Base-by-base conservation (phyloP, 139 green algal species). In the Coelastrella sp. region DNA sequence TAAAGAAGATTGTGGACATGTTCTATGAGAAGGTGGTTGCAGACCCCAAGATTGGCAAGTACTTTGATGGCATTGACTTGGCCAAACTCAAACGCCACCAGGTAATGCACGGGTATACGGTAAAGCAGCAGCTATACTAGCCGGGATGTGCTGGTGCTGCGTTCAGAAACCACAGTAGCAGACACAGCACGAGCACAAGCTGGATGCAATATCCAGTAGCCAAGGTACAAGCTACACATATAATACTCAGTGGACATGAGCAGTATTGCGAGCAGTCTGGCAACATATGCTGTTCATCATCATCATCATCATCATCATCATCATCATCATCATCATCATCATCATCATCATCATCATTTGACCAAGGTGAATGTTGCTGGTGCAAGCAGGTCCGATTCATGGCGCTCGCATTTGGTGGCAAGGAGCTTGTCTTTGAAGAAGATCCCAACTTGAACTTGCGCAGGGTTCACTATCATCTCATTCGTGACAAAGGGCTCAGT, bases 1-100 rank as follows among this genome's bases (percentile, higher is more conserved):
- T 90, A 19, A 90, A 90, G 60, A 90, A 90, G 87, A 90, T 90
- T 24, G 19, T 90, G 35, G 87, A 90, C 76, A 85, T 85, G 1
- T 90, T 90, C 35, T 90, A 90, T 22, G 87, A 90, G 58, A 90
- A 83, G 61, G 87, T 90, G 7, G 17, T 79, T 20, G 61, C 76
- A 59, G 56, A 85, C 25, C 75, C 24, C 14, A 6, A 81, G 35
- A 24, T 90, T 7, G 27, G 35, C 14, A 60, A 58, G 24, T 90
- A 49, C 61, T 90, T 90, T 66, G 19, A 20, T 1, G 19, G 35
- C 10, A 85, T 90, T 11, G 87, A 90, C 58, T 22, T 90, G 58
- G 8, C 11, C 24, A 90, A 90, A 79, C 87, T 90, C 19, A 85
- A 85, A 63, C 24, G 60, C 10, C 87, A 90, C 19, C 87, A 90